Evolutionary conservation across 2,329 filamentous ascomycete species (phyloP).

Genomic region (Hypomyces rosellus): DNA sequence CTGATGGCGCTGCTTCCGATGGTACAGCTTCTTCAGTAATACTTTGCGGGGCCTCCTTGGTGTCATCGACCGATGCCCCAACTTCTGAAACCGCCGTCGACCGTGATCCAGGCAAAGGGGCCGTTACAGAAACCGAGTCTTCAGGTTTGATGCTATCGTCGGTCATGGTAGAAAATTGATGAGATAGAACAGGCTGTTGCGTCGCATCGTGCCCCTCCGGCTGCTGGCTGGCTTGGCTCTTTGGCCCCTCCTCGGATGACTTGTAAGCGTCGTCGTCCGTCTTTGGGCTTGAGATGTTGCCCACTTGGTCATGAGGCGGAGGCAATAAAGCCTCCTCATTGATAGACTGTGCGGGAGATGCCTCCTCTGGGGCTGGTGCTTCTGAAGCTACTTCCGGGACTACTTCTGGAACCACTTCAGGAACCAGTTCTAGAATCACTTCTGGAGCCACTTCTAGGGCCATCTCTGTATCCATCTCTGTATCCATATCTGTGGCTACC

Average conservation of each 20-base stretch:
- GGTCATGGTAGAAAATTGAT: constrained; percentile 28
- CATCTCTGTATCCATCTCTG: constrained; percentile 19
- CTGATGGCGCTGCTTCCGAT: background rate
- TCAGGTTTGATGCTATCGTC: constrained; percentile 34
- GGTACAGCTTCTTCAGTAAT: background rate
- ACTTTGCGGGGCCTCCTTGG: constrained; percentile 10
- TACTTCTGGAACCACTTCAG: background rate
- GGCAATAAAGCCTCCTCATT: constrained; percentile 23
- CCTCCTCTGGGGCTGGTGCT: background rate
- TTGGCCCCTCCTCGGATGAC: constrained; percentile 20
- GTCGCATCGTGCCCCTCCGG: constrained; percentile 13
- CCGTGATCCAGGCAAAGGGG: constrained; percentile 24
- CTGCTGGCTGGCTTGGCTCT: constrained; percentile 20
- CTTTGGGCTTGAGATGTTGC: constrained; percentile 32
- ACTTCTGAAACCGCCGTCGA: constrained; percentile 23
- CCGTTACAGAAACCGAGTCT: constrained; percentile 30
- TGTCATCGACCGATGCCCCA: constrained; percentile 18
- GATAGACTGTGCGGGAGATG: background rate
- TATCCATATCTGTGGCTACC: constrained; percentile 9
- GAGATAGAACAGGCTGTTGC: constrained; percentile 19
- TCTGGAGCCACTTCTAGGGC: constrained; percentile 13
- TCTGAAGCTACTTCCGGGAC: no score
- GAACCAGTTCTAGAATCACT: background rate
- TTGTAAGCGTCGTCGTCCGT: constrained; percentile 21
- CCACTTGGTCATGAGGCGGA: constrained; percentile 34